Evolutionary conservation across 208 protist genomes (phyloP).

Genomic region (Acanthamoeba lenticulata): DNA sequence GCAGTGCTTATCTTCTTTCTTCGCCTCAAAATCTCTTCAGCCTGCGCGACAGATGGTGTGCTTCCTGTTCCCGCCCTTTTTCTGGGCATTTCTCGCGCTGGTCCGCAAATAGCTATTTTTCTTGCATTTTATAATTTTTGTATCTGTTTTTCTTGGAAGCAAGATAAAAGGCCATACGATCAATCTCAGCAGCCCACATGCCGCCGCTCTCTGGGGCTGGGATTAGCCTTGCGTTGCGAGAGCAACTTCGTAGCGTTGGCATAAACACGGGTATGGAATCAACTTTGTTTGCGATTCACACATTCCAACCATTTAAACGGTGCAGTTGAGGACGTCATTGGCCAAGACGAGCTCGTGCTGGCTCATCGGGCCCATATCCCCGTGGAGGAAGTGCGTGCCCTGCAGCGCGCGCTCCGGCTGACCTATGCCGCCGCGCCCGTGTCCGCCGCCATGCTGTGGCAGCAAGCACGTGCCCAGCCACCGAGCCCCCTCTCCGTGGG

Average conservation of each 20-base stretch:
- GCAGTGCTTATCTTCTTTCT: too few species aligned
- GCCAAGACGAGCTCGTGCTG: not conserved
- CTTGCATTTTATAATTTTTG: too few species aligned
- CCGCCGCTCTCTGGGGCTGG: not conserved
- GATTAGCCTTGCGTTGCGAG: not conserved
- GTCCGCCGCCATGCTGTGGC: not conserved
- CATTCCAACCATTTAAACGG: not conserved
- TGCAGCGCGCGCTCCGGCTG: not conserved
- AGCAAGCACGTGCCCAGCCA: not conserved
- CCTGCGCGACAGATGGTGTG: too few species aligned
- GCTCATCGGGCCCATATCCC: not conserved
- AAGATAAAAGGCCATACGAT: too few species aligned
- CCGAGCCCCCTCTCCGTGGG: not conserved
- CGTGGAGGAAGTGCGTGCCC: not conserved
- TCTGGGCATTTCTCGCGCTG: not conserved
- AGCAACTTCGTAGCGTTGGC: not conserved
- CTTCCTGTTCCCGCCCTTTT: not conserved
- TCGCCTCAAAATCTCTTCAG: too few species aligned
- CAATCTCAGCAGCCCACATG: too few species aligned
- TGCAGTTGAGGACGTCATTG: not conserved
- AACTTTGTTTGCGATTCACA: not conserved
- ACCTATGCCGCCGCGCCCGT: not conserved
- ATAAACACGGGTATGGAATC: not conserved
- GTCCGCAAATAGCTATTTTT: too few species aligned
- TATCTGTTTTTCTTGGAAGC: too few species aligned